These are phyloP conservation scores for Daldinia sp. DNA, from an alignment of 2,329 filamentous ascomycete genomes.

Conservation along the genomic window DNA sequence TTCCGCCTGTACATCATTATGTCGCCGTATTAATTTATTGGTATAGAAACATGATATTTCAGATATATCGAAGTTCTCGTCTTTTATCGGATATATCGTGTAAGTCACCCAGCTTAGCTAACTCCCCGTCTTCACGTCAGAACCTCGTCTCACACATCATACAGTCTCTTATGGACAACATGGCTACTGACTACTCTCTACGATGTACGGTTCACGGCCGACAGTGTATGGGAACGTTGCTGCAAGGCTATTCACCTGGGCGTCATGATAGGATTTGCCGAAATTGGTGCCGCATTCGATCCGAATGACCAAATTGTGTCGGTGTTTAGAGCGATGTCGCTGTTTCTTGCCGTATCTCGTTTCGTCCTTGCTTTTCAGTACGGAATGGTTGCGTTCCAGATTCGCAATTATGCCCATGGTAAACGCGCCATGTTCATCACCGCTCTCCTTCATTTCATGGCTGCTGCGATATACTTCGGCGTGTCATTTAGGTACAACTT, in stretches of 20 bases:
- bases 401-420: slow-evolving; percentile 51
- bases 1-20: background rate
- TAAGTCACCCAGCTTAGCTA: slow-evolving; percentile 19
- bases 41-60: slow-evolving; percentile 44
- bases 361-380: slow-evolving; percentile 64
- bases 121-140: slow-evolving; percentile 40
- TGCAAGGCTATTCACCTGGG: slow-evolving; percentile 68
- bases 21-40: slow-evolving; percentile 1
- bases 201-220: slow-evolving; percentile 71
- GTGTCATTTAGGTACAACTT: slow-evolving; percentile 52
- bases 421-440: slow-evolving; percentile 49
- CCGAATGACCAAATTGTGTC: slow-evolving; percentile 49
- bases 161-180: slow-evolving; percentile 70
- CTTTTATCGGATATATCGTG: slow-evolving; percentile 64
- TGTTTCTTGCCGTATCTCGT: slow-evolving; percentile 62
- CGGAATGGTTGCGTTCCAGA: slow-evolving; percentile 54
- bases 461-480: slow-evolving; percentile 53
- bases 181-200: slow-evolving; percentile 71
- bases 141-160: slow-evolving; percentile 43
- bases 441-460: slow-evolving; percentile 47
- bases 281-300: slow-evolving; percentile 61
- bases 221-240: slow-evolving; percentile 69
- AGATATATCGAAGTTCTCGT: slow-evolving; percentile 34
- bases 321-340: slow-evolving; percentile 53
- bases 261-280: slow-evolving; percentile 71